Evolutionary conservation across 2,329 filamentous ascomycete species (phyloP).

Genomic region (Cercospora sp.): DNA sequence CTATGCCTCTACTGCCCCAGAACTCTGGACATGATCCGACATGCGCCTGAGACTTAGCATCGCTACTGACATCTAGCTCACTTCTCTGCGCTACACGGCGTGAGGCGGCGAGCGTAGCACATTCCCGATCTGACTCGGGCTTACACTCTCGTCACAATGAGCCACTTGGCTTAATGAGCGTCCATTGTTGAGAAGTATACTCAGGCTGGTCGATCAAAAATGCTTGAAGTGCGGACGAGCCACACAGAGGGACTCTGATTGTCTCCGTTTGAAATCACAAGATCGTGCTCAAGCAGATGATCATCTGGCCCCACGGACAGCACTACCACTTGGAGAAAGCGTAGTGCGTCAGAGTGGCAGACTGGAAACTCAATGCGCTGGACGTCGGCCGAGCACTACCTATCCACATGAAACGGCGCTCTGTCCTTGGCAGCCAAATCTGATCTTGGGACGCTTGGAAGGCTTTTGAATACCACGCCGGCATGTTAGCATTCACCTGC

Average conservation of each 20-base stretch:
- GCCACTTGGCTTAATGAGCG: not conserved
- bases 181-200: not conserved
- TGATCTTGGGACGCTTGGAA: not conserved
- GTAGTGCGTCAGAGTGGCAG: not conserved
- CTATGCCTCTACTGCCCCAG: not conserved
- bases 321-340: not conserved
- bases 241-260: not conserved
- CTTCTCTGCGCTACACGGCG: not conserved
- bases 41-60: not conserved
- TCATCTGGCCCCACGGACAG: not conserved
- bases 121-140: not conserved
- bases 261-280: not conserved
- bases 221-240: not conserved
- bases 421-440: not conserved
- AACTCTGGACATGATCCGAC: not conserved
- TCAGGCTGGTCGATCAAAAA: not conserved
- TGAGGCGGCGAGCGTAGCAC: not conserved
- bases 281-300: not conserved
- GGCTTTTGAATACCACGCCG: not conserved
- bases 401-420: not conserved
- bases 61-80: not conserved
- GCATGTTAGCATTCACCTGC: not conserved
- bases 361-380: not conserved
- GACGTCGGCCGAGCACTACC: not conserved
- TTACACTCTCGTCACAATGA: not conserved